Evolutionary conservation across 352 stramenopile genomes (phyloP), one percentile per base, ranked within the genome.

Genomic region (Phytophthora citrophthora): DNA sequence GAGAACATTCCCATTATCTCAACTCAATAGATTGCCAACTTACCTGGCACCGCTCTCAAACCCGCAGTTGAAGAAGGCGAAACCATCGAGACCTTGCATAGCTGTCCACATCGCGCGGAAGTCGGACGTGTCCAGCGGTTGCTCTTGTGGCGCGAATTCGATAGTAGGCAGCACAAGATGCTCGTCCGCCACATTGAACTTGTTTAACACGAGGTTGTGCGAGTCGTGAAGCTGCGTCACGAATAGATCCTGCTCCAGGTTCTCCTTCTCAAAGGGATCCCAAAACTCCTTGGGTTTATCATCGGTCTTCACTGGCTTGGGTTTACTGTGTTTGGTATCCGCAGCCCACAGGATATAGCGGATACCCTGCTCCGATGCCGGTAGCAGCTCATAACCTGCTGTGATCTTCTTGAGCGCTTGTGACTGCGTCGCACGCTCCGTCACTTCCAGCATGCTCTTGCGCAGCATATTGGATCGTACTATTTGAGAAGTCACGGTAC

Each of bases 1-100:
- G 51, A 13, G n/a, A 51, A 16, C 29, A 64, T 51, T 36, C 15
- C 16, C 16, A 53, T 16, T 2, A 45, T 16, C 20, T 47, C 27
- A 27, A 43, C 23, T 29, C 9, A 48, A 40, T 23, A 5, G n/a
- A 18, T 41, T 36, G n/a, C 1, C 16, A 13, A 13, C 12, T 53
- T 52, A 90, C 85, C 85, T 91, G 8, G 84, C 84, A 24, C 84
- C 86, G 56, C 86, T 94, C 39, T 90, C 81, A 52, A 90, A 90
- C 51, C 84, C 86, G 64, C 86, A 94, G 57, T 94, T 94, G 68
- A 92, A 94, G 70, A 92, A 94, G 59, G 81, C 79, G 51, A 94
- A 93, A 12, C 79, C 86, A 50, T 93, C 81, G 13, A 93, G 55
- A 5, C 74, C 75, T 18, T 56, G 40, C 81, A 94, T 94, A 32